Evolutionary conservation across 352 stramenopile species (phyloP).

Genomic region (Globisporangium nodosum): DNA sequence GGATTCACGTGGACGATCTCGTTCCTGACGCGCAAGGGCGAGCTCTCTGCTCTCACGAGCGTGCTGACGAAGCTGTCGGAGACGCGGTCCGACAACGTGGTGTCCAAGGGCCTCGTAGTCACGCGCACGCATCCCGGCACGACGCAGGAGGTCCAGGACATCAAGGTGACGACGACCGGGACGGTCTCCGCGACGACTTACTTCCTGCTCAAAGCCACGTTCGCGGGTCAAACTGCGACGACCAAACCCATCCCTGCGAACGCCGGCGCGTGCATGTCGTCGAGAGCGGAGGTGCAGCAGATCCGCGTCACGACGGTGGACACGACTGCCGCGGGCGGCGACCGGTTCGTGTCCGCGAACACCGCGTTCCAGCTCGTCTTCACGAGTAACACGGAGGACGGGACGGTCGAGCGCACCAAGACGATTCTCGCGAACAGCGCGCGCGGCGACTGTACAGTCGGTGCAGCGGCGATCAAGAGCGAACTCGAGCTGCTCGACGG

Average conservation of each 20-base stretch:
- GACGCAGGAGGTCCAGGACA: slow-evolving; percentile 57
- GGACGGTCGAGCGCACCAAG: slow-evolving; percentile 52
- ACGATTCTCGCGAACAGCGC: slow-evolving; percentile 80
- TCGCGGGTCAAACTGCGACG: slow-evolving; percentile 35
- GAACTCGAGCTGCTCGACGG: slow-evolving; percentile 43
- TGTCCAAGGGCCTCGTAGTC: slow-evolving; percentile 46
- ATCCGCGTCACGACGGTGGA: slow-evolving; percentile 89
- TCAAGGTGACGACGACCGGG: slow-evolving; percentile 47
- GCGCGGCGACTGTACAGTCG: slow-evolving; percentile 74
- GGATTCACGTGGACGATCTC: slow-evolving; percentile 94
- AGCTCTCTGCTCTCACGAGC: slow-evolving; percentile 26
- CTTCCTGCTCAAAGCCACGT: slow-evolving; percentile 42
- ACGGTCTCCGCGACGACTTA: slow-evolving; percentile 27
- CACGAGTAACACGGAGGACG: slow-evolving; percentile 53
- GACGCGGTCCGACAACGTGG: slow-evolving; percentile 34
- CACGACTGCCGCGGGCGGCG: slow-evolving; percentile 85
- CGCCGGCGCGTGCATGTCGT: slow-evolving; percentile 57
- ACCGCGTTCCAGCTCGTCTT: slow-evolving; percentile 89
- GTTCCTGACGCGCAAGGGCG: slow-evolving; percentile 77
- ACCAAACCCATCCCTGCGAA: slow-evolving; percentile 86
- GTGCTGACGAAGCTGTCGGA: slow-evolving; percentile 36
- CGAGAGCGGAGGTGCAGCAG: slow-evolving; percentile 81
- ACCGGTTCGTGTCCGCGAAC: slow-evolving; percentile 81
- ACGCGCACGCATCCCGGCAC: slow-evolving; percentile 40
- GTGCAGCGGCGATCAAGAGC: slow-evolving; percentile 37